Base-by-base conservation (phyloP, 2,329 filamentous ascomycete genomes). In the Phyllachora maydis region DNA sequence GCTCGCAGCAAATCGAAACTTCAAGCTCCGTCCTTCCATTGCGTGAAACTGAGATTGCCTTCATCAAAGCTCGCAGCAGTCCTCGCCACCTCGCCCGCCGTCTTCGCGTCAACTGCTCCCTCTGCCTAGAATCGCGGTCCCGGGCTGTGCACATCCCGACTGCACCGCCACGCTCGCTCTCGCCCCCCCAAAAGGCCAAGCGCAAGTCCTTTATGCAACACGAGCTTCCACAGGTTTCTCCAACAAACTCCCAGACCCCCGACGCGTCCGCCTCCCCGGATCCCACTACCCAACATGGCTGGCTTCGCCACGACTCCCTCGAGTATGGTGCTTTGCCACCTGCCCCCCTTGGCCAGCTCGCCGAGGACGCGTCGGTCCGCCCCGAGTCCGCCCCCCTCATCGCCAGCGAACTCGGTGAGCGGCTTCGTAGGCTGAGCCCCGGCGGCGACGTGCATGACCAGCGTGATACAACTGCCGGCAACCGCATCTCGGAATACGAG, bases 171-270 rank as follows among this genome's bases (percentile, higher is more conserved):
- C 37, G 39, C 32, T 30, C 32, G 25, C 28, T 32, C 32, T 23
- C 26, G 35, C 38, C 39, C 37, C n/a, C n/a, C n/a, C n/a, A n/a
- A n/a, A n/a, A 36, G 32, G 43, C 36, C 39, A 36, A 33, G 37
- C 34, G 40, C 45, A 44, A 43, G 44, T 56, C 47, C 65, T 71
- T 60, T 66, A 72, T 72, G 66, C 66, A 69, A 54, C 54, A 51
- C 59, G 60, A 58, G 56, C 52, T 51, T 33, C 39, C 40, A 37
- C 50, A 55, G 43, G 49, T 40, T 55, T 47, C 50, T 46, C 42
- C 50, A 48, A 41, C 41, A 35, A 40, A 38, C 39, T 43, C 39
- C 34, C 48, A 47, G 31, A 37, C 45, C n/a, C n/a, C n/a, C 35
- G 46, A 35, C 44, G 40, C 37, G 35, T 32, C 47, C 30, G 34